These are phyloP conservation scores for Hortaea sp. DNA, from an alignment of 2,329 filamentous ascomycete genomes.

Conservation along the genomic window DNA sequence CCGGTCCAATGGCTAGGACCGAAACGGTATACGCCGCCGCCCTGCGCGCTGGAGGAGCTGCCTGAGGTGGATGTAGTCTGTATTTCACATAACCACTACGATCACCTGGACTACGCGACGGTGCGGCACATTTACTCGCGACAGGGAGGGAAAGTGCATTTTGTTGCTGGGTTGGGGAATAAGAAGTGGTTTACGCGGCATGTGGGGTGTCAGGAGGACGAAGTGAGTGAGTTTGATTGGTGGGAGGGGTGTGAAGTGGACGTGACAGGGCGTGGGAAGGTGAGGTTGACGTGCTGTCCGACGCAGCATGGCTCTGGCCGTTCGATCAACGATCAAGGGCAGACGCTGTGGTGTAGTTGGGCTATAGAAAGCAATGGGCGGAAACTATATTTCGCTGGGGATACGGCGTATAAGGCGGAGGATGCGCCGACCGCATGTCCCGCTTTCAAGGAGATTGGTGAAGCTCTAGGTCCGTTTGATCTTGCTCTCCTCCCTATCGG, in stretches of 20 bases:
- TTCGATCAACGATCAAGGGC: slow-evolving; percentile 28
- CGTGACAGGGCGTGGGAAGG: slow-evolving; percentile 25
- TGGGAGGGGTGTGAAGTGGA: slow-evolving; percentile 35
- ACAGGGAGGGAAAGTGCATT: slow-evolving; percentile 29
- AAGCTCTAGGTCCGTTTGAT: slow-evolving; percentile 39
- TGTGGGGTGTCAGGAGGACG: slow-evolving; percentile 28
- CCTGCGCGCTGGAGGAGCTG: slow-evolving; percentile 40
- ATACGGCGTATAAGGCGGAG: slow-evolving; percentile 38
- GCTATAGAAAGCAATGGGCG: slow-evolving; percentile 27
- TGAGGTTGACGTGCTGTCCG: slow-evolving; percentile 36
- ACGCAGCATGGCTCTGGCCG: slow-evolving; percentile 40
- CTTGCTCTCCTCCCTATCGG: slow-evolving; percentile 41
- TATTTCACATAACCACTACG: slow-evolving; percentile 49
- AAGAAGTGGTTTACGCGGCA: slow-evolving; percentile 29
- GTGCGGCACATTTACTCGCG: slow-evolving; percentile 30
- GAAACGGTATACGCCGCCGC: slow-evolving; percentile 42
- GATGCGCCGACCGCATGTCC: slow-evolving; percentile 35
- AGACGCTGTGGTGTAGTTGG: slow-evolving; percentile 42
- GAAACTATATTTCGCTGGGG: slow-evolving; percentile 39
- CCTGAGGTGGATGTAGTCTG: slow-evolving; percentile 42
- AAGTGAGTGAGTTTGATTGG: slow-evolving; percentile 42
- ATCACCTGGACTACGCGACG: slow-evolving; percentile 42
- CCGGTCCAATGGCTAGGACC: slow-evolving; percentile 40
- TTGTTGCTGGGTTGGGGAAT: slow-evolving; percentile 34
- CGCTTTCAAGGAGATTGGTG: slow-evolving; percentile 38